Evolutionary conservation across 371 early-diverging fungal genomes (phyloP).

Genomic region (Batrachochytrium dendrobatidis): DNA sequence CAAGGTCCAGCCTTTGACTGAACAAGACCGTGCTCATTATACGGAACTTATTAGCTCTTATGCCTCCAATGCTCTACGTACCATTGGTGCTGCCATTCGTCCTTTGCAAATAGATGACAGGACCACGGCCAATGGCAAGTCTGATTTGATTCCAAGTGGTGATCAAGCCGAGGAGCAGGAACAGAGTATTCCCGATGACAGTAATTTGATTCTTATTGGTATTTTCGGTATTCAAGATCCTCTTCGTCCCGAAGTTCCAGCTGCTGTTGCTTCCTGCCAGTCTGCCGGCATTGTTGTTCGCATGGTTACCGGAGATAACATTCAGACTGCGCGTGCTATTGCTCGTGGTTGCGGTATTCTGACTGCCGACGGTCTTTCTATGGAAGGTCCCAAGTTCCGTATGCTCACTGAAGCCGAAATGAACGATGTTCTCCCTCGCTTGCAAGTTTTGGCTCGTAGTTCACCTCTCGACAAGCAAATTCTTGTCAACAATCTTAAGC

Average conservation of each 20-base stretch:
- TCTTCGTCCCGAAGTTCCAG: constrained; percentile 75
- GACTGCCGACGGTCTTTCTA: constrained; percentile 45
- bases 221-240: constrained; percentile 92
- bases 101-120: constrained; percentile 34
- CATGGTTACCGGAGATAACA: constrained; percentile 93
- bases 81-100: constrained; percentile 74
- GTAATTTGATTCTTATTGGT: constrained; percentile 51
- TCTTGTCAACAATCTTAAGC: constrained; percentile 70
- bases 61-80: constrained; percentile 76
- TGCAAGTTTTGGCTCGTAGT: constrained; percentile 82
- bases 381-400: constrained; percentile 87
- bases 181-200: constrained; percentile 33
- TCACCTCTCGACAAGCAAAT: constrained; percentile 84
- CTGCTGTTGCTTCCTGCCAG: constrained; percentile 70
- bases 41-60: constrained; percentile 58
- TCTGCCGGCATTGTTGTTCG: constrained; percentile 84
- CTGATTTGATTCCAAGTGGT: too few species aligned
- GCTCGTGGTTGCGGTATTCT: constrained; percentile 79
- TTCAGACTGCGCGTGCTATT: constrained; percentile 79
- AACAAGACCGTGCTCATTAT: constrained; percentile 39
- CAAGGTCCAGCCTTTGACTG: constrained; percentile 11
- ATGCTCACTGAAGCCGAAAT: constrained; percentile 66
- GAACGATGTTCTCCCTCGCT: constrained; percentile 60
- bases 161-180: constrained; percentile 7
- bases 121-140: background rate